Conservation (phyloP, 1,284 basidiomycete species). For the Puccinia coronata region DNA sequence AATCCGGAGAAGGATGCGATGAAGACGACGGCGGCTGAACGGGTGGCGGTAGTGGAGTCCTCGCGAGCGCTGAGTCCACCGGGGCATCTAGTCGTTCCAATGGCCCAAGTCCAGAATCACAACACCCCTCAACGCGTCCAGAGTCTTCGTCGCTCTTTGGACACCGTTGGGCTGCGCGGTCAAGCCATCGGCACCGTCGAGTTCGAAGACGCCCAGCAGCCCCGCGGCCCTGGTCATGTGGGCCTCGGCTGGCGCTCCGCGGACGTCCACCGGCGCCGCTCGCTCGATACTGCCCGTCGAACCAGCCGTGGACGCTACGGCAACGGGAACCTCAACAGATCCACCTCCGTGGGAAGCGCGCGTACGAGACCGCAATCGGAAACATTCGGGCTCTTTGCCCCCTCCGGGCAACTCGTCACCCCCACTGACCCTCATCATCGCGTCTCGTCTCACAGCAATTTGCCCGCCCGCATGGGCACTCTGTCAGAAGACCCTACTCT, state of each 20-base stretch:
- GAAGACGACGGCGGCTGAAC: conserved; percentile 42
- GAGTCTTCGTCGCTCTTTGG: conserved; percentile 26
- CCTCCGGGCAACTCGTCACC: background rate
- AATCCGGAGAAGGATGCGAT: conserved; percentile 35
- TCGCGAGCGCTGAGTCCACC: background rate
- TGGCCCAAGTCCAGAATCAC: background rate
- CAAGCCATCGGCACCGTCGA: background rate
- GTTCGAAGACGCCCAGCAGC: background rate
- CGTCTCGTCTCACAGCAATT: background rate
- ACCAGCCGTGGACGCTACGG: conserved; percentile 9
- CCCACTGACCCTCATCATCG: background rate
- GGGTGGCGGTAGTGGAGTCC: conserved; percentile 14
- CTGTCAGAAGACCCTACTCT: conserved; percentile 2
- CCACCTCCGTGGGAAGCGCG: background rate
- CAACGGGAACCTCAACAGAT: background rate
- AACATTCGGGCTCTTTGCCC: background rate
- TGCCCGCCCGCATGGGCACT: background rate
- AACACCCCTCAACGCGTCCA: background rate
- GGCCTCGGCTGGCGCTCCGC: conserved; percentile 31
- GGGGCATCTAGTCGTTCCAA: background rate
- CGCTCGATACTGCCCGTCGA: conserved; percentile 19
- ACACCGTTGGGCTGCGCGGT: background rate
- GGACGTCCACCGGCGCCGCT: conserved; percentile 32
- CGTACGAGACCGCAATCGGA: background rate
- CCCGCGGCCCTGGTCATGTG: background rate